Conservation (phyloP, 805 yeast genomes). For the Millerozyma acaciae region DNA sequence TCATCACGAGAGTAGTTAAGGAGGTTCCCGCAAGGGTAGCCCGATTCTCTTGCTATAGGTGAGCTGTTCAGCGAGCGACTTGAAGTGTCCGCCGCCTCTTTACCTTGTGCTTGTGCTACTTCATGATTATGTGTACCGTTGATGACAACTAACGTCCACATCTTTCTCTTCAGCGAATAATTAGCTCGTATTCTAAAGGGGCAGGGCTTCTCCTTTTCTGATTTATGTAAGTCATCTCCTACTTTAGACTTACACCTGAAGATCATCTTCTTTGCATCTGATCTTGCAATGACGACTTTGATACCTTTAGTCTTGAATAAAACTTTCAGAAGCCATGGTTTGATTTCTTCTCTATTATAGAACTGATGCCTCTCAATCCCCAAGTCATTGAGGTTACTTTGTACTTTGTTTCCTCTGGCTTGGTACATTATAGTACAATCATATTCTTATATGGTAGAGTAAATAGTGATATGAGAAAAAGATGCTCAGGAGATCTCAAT, state of each 20-base stretch:
- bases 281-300: slow-evolving; percentile 57
- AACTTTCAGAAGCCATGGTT: slow-evolving; percentile 55
- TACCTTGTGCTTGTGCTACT: slow-evolving; percentile 1
- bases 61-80: background rate
- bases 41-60: no score
- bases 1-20: no score
- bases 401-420: no score
- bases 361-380: slow-evolving; percentile 19
- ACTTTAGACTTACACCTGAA: slow-evolving; percentile 51
- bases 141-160: slow-evolving; percentile 60
- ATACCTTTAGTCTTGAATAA: slow-evolving; percentile 48
- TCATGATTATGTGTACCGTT: slow-evolving; percentile 58
- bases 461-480: no score
- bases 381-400: no score
- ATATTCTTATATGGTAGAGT: no score
- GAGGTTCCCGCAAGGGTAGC: no score
- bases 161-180: slow-evolving; percentile 45
- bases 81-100: background rate
- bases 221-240: slow-evolving; percentile 11
- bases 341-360: slow-evolving; percentile 45
- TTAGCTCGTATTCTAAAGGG: slow-evolving; percentile 68
- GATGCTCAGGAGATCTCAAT: no score
- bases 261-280: slow-evolving; percentile 57
- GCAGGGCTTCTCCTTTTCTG: slow-evolving; percentile 36
- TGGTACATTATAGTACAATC: no score